Conservation (phyloP, 2,329 filamentous ascomycete species). For the Penicillium sp. region DNA sequence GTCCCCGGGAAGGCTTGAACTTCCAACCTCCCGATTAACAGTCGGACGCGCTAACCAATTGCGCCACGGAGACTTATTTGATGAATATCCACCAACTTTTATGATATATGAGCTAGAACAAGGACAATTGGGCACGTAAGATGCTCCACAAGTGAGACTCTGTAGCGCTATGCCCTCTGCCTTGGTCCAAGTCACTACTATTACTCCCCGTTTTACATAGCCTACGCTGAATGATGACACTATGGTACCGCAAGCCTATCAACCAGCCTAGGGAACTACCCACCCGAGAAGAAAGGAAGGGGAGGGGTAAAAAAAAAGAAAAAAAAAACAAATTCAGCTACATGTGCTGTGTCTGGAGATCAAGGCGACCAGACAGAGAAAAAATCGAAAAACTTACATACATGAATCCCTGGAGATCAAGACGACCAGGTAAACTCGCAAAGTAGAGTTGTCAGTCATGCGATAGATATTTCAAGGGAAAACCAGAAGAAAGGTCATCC, state of each 20-base stretch:
- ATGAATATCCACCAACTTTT: background rate
- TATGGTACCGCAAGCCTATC: too few species aligned
- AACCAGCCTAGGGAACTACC: background rate
- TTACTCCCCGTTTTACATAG: background rate
- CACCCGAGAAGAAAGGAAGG: background rate
- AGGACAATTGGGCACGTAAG: too few species aligned
- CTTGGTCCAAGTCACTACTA: background rate
- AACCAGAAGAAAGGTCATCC: background rate
- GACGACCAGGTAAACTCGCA: background rate
- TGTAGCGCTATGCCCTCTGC: too few species aligned
- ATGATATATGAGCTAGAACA: too few species aligned
- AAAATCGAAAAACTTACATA: background rate
- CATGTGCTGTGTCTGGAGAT: background rate
- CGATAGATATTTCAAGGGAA: background rate
- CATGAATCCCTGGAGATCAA: background rate
- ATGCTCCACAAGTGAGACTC: too few species aligned
- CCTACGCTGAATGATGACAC: background rate
- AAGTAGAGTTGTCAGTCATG: too few species aligned
- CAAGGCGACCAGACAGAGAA: background rate
- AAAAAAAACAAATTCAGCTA: background rate
- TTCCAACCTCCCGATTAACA: conserved; percentile 41
- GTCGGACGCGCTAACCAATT: conserved; percentile 38
- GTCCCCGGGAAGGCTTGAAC: conserved; percentile 44
- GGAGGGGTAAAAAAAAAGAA: background rate
- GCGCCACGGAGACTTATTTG: conserved; percentile 30